Evolutionary conservation across 192 early-diverging fungal genomes (phyloP).

Genomic region (Dispira simplex): DNA sequence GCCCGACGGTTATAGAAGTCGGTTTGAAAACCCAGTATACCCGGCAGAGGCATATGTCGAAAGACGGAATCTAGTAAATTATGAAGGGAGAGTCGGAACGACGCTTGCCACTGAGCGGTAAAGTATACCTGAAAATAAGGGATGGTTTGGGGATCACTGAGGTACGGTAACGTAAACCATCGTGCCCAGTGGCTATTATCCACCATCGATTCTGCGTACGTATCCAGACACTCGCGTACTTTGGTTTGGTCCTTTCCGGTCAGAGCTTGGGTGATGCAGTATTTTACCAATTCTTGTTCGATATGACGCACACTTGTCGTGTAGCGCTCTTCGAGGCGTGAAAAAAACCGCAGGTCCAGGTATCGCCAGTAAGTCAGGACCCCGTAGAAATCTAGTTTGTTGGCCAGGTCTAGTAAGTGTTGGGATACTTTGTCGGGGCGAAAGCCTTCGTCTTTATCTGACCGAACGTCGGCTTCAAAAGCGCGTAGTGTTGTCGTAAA

Average conservation of each 20-base stretch:
- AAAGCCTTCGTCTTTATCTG: slow-evolving; percentile 43
- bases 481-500: slow-evolving; percentile 39
- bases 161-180: slow-evolving; percentile 48
- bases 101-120: slow-evolving; percentile 43
- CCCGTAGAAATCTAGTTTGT: slow-evolving; percentile 29
- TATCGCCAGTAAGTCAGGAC: slow-evolving; percentile 43
- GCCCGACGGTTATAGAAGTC: background rate
- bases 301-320: slow-evolving; percentile 38
- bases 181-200: slow-evolving; percentile 37
- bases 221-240: slow-evolving; percentile 42
- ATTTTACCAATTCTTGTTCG: slow-evolving; percentile 37
- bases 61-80: slow-evolving; percentile 47
- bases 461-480: slow-evolving; percentile 33
- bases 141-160: slow-evolving; percentile 34
- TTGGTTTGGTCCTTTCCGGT: slow-evolving; percentile 37
- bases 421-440: slow-evolving; percentile 36
- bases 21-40: background rate
- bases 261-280: slow-evolving; percentile 37
- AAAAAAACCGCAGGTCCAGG: slow-evolving; percentile 44
- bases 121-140: slow-evolving; percentile 42
- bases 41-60: slow-evolving; percentile 32
- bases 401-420: slow-evolving; percentile 30
- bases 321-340: slow-evolving; percentile 38
- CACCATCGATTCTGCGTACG: slow-evolving; percentile 36
- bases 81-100: slow-evolving; percentile 37